Evolutionary conservation across 345 rosid species (phyloP).

Genomic region (Eucalyptus pauciflora): DNA sequence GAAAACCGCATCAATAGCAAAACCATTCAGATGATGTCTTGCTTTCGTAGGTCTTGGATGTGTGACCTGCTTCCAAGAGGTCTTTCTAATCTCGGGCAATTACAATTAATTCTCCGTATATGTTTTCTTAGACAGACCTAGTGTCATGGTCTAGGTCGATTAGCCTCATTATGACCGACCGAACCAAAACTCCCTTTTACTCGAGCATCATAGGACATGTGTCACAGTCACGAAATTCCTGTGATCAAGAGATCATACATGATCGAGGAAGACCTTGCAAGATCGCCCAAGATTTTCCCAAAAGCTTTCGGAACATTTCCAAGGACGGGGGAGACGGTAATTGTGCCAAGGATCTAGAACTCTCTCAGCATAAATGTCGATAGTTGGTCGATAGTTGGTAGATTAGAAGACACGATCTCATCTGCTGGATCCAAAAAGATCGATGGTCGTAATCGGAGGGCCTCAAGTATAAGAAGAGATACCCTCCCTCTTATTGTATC

Average conservation of each 20-base stretch:
- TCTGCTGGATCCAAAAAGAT: rapidly evolving
- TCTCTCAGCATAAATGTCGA: rapidly evolving
- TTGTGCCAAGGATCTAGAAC: rapidly evolving
- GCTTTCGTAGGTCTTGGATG: neutral
- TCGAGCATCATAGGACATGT: neutral
- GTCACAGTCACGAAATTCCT: rapidly evolving
- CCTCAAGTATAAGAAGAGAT: no score
- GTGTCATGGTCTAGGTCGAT: neutral
- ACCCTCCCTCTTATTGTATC: rapidly evolving
- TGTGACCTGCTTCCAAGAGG: neutral
- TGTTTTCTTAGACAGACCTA: neutral
- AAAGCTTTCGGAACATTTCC: rapidly evolving
- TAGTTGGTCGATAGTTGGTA: rapidly evolving
- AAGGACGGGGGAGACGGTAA: rapidly evolving
- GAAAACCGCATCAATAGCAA: neutral
- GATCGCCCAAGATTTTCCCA: no score
- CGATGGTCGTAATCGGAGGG: rapidly evolving
- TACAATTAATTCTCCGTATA: neutral
- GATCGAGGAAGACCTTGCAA: no score
- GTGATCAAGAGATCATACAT: rapidly evolving
- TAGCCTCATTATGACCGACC: neutral
- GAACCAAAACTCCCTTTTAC: neutral
- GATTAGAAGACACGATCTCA: rapidly evolving
- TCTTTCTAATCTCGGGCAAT: neutral
- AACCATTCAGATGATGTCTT: neutral